Conservation (phyloP, 805 yeast species). For the Sugiyamaella americana region DNA sequence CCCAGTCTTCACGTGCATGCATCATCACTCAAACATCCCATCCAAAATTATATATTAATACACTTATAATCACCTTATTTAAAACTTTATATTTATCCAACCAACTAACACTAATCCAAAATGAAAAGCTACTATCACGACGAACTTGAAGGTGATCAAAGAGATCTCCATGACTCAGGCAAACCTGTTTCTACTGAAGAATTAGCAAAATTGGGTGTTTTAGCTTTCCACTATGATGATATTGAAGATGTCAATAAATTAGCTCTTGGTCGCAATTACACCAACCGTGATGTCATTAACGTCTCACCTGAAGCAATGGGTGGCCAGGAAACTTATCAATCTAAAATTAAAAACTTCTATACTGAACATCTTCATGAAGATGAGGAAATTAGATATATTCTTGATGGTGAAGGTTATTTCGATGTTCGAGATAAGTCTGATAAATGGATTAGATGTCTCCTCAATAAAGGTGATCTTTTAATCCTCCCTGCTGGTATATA, state of each 20-base stretch:
- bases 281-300: slow-evolving; percentile 67
- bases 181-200: slow-evolving; percentile 43
- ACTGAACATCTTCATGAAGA: slow-evolving; percentile 92
- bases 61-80: too few species aligned
- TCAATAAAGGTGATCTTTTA: slow-evolving; percentile 54
- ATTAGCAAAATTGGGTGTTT: slow-evolving; percentile 59
- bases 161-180: slow-evolving; percentile 71
- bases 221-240: slow-evolving; percentile 48
- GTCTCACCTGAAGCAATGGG: slow-evolving; percentile 57
- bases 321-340: slow-evolving; percentile 56
- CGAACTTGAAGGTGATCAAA: slow-evolving; percentile 51
- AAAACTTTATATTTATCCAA: too few species aligned
- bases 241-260: slow-evolving; percentile 53
- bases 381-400: slow-evolving; percentile 87
- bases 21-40: too few species aligned
- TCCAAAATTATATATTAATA: too few species aligned
- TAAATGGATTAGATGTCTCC: slow-evolving; percentile 72
- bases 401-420: slow-evolving; percentile 88
- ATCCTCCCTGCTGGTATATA: slow-evolving; percentile 86
- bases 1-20: too few species aligned
- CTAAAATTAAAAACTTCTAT: slow-evolving; percentile 64
- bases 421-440: slow-evolving; percentile 66
- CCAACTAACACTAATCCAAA: too few species aligned
- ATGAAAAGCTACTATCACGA: slow-evolving; percentile 63
- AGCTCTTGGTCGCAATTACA: slow-evolving; percentile 67